phyloP scores from a whole-genome alignment of 2,329 filamentous ascomycete species.

The Ceratocystis variospora region DNA sequence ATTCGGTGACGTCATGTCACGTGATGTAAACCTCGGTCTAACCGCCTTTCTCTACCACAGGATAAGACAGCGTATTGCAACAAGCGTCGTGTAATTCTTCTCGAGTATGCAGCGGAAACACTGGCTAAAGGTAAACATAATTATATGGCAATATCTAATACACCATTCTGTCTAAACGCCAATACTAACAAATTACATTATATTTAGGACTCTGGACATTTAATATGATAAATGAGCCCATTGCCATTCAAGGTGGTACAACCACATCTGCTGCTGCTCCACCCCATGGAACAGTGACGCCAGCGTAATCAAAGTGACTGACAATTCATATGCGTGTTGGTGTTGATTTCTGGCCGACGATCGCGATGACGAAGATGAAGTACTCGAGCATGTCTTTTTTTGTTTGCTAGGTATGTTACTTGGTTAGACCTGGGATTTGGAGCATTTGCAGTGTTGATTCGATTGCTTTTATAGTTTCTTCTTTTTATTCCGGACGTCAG shows the following conservation, averaged over 20 bases:
- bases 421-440: background rate
- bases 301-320: background rate
- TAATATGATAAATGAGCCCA: conserved; percentile 15
- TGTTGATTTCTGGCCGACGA: background rate
- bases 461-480: background rate
- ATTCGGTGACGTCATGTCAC: conserved; percentile 13
- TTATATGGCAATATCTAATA: background rate
- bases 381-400: background rate
- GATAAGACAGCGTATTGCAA: conserved; percentile 98
- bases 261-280: conserved; percentile 54
- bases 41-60: conserved; percentile 8
- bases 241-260: conserved; percentile 8
- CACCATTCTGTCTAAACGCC: no score
- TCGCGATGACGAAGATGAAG: no score
- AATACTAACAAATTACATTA: background rate
- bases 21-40: background rate
- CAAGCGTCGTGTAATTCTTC: conserved; percentile 73
- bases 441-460: conserved; percentile 1
- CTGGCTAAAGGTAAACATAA: conserved; percentile 57
- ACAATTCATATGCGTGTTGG: background rate
- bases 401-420: background rate
- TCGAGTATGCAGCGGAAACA: conserved; percentile 88
- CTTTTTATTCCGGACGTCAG: background rate
- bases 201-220: conserved; percentile 18
- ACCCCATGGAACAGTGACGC: conserved; percentile 61